Base-by-base conservation (phyloP, 2,329 filamentous ascomycete genomes). In the Meredithiella fracta region DNA sequence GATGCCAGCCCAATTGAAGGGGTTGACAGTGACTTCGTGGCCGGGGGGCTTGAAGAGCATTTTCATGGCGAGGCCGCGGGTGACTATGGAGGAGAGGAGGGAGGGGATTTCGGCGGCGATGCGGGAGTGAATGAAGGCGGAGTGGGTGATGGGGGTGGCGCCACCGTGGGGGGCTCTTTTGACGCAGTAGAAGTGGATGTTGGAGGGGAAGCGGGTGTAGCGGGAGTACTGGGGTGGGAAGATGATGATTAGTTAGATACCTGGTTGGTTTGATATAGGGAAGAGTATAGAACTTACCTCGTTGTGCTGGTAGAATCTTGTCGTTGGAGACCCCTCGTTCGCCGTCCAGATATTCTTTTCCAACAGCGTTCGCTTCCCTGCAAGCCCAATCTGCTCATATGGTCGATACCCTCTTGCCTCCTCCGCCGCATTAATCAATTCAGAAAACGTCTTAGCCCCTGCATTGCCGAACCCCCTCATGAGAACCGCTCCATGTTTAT, bases 361-460 rank as follows among this genome's bases (percentile, higher is more conserved):
- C 14, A 60, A 25, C 0, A 53, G 44, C 3, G 57, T 62, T 47
- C 60, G 53, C 14, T 62, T 62, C 1, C 60, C 60, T 22, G 60
- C 60, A 51, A 62, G 52, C 8, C 53, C 53, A 55, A 55, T 49
- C 53, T 55, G 53, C 44, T 65, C 70, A 71, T 72, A 56, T 5
- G 59, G 60, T 15, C 14, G 29, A n/a, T 59, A 59, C 14, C 58
- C 59, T 4, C 58, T 56, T 9, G 49, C 59, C 25, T 56, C 42
- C 22, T 60, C 60, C 1, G 54, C 59, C 1, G 58, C 60, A 9
- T 58, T 58, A 4, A 61, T 53, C 15, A 61, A 42, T 26, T 55
- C 55, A 1, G 62, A 60, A 17, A 63, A 62, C 15, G 60, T 63
- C 38, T 60, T 57, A 3, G 59, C 57, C 3, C 55, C 59, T 3